These are phyloP conservation scores for Epichloe bromicola DNA, from an alignment of 2,329 filamentous ascomycete species.

Conservation along the genomic window DNA sequence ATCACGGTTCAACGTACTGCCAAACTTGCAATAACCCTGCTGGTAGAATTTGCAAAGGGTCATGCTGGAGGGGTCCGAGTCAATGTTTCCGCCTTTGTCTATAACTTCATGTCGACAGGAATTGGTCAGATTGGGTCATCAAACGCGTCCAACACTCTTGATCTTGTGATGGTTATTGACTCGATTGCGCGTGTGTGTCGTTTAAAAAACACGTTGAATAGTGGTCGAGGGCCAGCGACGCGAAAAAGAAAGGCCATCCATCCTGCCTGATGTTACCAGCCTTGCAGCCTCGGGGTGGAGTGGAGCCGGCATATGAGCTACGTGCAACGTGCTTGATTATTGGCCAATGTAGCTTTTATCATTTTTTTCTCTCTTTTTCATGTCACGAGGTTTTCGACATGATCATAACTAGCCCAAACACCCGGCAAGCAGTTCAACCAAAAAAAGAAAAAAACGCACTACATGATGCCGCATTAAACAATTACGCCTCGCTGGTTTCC, in stretches of 20 bases:
- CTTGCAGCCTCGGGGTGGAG: slow-evolving; percentile 4
- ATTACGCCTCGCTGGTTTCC: too few species aligned
- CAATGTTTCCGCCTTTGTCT: background rate
- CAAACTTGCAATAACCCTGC: slow-evolving; percentile 39
- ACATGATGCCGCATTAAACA: too few species aligned
- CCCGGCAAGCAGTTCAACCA: background rate
- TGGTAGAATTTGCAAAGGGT: slow-evolving; percentile 34
- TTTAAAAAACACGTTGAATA: background rate
- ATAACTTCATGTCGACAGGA: slow-evolving; percentile 4
- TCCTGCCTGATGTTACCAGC: background rate
- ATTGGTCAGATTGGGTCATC: background rate
- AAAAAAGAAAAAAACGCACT: too few species aligned
- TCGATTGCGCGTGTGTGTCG: background rate
- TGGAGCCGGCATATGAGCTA: background rate
- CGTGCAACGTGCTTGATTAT: background rate
- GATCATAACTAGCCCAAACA: background rate
- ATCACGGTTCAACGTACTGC: slow-evolving; percentile 18
- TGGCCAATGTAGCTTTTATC: too few species aligned
- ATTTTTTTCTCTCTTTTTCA: too few species aligned
- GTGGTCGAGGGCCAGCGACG: slow-evolving; percentile 3
- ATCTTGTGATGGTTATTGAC: background rate
- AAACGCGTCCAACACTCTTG: background rate
- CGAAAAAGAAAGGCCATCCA: slow-evolving; percentile 4
- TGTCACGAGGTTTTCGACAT: too few species aligned
- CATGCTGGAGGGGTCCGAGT: slow-evolving; percentile 16